A percentile compares a stretch with the other conserved stretches of the same genome.
These are phyloP conservation scores for Nitzschia inconspicua DNA, from an alignment of 108 stramenopile species.

Conservation along the genomic window DNA sequence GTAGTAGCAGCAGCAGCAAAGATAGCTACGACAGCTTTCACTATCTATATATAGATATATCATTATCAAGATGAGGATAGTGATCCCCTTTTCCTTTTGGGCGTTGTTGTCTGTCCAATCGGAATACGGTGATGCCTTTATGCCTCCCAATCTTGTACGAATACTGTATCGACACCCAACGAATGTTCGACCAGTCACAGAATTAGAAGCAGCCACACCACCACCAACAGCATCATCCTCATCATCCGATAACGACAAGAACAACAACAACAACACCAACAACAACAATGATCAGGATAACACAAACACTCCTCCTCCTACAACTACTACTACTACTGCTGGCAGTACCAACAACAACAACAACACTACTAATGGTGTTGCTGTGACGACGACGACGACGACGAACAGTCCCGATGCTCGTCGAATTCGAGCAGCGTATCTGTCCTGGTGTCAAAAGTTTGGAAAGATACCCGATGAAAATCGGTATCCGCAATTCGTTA, in stretches of 20 bases:
- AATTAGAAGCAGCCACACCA: no score
- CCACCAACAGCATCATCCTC: no score
- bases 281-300: neutral
- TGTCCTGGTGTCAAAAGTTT: slow-evolving; percentile 77
- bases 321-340: neutral
- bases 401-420: neutral
- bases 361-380: slow-evolving; percentile 64
- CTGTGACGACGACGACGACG: slow-evolving; percentile 23
- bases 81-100: slow-evolving; percentile 7
- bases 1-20: no score
- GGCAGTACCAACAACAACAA: slow-evolving; percentile 33
- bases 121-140: slow-evolving; percentile 14
- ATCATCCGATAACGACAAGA: no score
- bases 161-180: neutral
- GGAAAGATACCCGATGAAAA: slow-evolving; percentile 54
- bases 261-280: no score
- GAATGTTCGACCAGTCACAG: no score
- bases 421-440: slow-evolving; percentile 54
- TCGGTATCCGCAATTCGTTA: slow-evolving; percentile 63
- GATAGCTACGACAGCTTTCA: no score
- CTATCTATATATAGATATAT: neutral
- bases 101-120: slow-evolving; percentile 2
- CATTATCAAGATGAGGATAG: slow-evolving; percentile 1
- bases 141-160: slow-evolving; percentile 12
- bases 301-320: neutral